Conservation (phyloP, 768 basidiomycete genomes). For the Strobilomyces dryophilus region DNA sequence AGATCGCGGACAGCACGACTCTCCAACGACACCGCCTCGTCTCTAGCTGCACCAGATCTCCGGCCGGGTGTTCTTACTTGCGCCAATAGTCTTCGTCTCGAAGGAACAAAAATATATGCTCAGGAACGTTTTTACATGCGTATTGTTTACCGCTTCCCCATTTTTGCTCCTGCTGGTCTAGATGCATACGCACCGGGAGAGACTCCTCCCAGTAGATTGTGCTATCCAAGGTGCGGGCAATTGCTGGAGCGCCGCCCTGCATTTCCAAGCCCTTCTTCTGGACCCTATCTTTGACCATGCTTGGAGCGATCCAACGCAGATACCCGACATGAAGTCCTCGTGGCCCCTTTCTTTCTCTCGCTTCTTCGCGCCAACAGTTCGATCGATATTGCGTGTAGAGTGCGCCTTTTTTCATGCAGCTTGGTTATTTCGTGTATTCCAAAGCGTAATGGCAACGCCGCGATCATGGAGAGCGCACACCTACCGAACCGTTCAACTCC, state of each 20-base stretch:
- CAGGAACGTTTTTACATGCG: conserved; percentile 3
- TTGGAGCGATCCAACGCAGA: conserved; percentile 34
- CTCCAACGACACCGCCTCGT: conserved; percentile 18
- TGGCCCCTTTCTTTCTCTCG: conserved; percentile 27
- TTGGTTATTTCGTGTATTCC: conserved; percentile 27
- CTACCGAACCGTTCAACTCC: conserved; percentile 23
- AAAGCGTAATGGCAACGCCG: conserved; percentile 24
- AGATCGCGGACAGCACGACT: conserved; percentile 19
- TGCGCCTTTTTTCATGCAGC: conserved; percentile 30
- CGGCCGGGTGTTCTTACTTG: conserved; percentile 2
- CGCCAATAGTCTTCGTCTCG: conserved; percentile 1
- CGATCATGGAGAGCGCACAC: conserved; percentile 27
- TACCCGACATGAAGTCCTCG: conserved; percentile 37
- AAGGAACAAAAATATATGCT: not conserved
- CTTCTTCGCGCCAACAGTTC: conserved; percentile 30
- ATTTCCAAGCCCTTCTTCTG: conserved; percentile 21
- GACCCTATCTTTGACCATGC: conserved; percentile 20
- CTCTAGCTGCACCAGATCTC: conserved; percentile 8
- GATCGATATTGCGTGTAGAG: conserved; percentile 33
- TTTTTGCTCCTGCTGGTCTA: not conserved
- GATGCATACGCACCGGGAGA: not conserved
- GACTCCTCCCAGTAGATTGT: not conserved
- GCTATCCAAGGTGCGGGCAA: conserved; percentile 10
- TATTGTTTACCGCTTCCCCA: not conserved
- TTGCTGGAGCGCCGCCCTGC: conserved; percentile 18